Base-by-base conservation (phyloP, 345 rosid genomes). In the Melaleuca quinquenervia region DNA sequence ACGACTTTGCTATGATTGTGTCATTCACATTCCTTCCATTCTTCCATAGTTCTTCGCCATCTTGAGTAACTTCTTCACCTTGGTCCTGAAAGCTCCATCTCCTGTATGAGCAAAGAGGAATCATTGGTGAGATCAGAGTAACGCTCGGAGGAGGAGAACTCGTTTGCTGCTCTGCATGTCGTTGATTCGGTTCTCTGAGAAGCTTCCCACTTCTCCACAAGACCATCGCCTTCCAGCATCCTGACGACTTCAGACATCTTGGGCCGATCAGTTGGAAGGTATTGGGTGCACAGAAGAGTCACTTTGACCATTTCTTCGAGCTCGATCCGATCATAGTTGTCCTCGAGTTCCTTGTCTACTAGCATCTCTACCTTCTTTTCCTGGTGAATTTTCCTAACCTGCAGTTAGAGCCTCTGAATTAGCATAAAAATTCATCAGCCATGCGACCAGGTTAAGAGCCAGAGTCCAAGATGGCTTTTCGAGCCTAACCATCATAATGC, bases 71-170 rank as follows among this genome's bases (percentile, higher is more conserved):
- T 54, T 51, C 44, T 51, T 96, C 91, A 95, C 90, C 98, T 92
- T 56, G 99, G 99, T 90, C 99, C 99, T 18, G 98, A 96, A 88
- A 95, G 95, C 90, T 96, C 99, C 98, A 96, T 94, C 48, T 95
- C 98, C 88, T 95, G 95, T 87, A 93, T 95, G 36, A 96, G 85
- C 83, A 95, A 88, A 3, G 95, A 90, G 82, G 98, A 96, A 89
- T 98, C 98, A 84, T 96, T 97, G 0, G 99, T 94, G 51, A 94
- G 98, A 89, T 97, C 99, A 4, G 99, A 96, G 55, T 93, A 93
- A 88, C 98, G 87, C 84, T 94, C 98, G 27, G 95, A 94, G 53
- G 93, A 93, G 52, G 94, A 94, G 86, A 96, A 95, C 82, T 96
- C 99, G 20, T 91, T 89, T 85, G 91, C 93, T 89, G 91, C 93